Conservation (phyloP, 805 yeast species). For the Wickerhamiella kurtzmanii region DNA sequence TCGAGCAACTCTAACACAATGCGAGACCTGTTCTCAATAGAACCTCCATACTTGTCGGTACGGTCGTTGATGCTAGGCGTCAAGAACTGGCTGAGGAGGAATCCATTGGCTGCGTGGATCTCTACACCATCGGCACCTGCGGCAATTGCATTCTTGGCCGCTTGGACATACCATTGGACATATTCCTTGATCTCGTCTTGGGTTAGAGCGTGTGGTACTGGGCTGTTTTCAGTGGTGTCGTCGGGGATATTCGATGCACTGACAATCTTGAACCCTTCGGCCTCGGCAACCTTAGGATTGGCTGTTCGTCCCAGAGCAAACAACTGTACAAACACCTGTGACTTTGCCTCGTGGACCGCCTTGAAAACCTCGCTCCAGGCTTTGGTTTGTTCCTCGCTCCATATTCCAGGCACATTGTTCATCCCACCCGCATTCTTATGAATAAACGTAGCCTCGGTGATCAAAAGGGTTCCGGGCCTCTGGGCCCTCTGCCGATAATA, state of each 20-base stretch:
- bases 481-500: slow-evolving; percentile 46
- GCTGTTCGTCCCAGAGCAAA: slow-evolving; percentile 20
- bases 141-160: slow-evolving; percentile 39
- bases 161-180: slow-evolving; percentile 31
- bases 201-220: slow-evolving; percentile 25
- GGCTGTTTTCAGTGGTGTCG: slow-evolving; percentile 7
- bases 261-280: background rate
- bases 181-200: slow-evolving; percentile 31
- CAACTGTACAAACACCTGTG: slow-evolving; percentile 18
- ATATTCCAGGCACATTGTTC: slow-evolving; percentile 24
- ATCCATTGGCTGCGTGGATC: slow-evolving; percentile 55
- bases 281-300: slow-evolving; percentile 27
- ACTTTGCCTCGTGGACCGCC: slow-evolving; percentile 33
- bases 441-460: slow-evolving; percentile 45
- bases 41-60: slow-evolving; percentile 52
- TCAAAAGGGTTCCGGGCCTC: slow-evolving; percentile 44
- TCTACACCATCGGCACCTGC: slow-evolving; percentile 54
- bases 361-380: slow-evolving; percentile 31
- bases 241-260: background rate
- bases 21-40: slow-evolving; percentile 43
- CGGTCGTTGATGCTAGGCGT: slow-evolving; percentile 37
- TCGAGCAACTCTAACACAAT: slow-evolving; percentile 37
- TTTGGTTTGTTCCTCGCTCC: slow-evolving; percentile 21
- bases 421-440: slow-evolving; percentile 30
- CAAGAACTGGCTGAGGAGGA: slow-evolving; percentile 37